A percentile compares a stretch with the other conserved stretches of the same genome.
Evolutionary conservation across 2,329 filamentous ascomycete genomes (phyloP).

Genomic region (Calonectria pseudoreteaudii): DNA sequence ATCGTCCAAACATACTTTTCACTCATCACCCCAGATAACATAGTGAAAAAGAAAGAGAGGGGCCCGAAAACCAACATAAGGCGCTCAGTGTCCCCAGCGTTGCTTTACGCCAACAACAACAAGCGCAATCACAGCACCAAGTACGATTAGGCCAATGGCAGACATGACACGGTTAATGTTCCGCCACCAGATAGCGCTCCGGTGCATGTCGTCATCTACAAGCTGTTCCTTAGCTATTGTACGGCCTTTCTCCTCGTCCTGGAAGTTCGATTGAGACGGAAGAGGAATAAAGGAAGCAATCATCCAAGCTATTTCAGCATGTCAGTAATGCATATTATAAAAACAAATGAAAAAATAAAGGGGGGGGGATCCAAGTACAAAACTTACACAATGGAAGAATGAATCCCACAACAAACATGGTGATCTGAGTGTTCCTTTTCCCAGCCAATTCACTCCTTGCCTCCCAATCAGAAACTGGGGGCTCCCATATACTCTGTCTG

Average conservation of each 20-base stretch:
- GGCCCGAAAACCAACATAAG: neutral
- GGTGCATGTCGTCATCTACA: constrained; percentile 59
- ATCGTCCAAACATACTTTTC: constrained; percentile 34
- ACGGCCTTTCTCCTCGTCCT: constrained; percentile 62
- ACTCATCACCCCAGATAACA: constrained; percentile 27
- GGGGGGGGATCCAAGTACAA: no score
- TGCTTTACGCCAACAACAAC: constrained; percentile 64
- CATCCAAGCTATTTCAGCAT: constrained; percentile 74
- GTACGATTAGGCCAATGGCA: constrained; percentile 64
- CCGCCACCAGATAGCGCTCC: constrained; percentile 70
- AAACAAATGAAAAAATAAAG: no score
- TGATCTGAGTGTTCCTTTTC: constrained; percentile 78
- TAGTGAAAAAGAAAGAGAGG: neutral
- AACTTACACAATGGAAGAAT: constrained; percentile 77
- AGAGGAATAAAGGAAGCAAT: constrained; percentile 80
- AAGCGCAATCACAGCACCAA: constrained; percentile 64
- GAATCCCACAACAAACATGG: constrained; percentile 82
- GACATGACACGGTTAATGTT: constrained; percentile 70
- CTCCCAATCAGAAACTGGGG: constrained; percentile 76
- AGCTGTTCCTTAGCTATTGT: constrained; percentile 50
- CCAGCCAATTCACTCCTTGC: constrained; percentile 71
- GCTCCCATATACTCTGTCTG: constrained; percentile 75
- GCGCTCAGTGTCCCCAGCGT: constrained; percentile 53
- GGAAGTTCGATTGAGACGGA: constrained; percentile 65
- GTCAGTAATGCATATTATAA: constrained; percentile 35